phyloP scores from a whole-genome alignment of 345 rosid genomes.

The Camelina hispida region DNA sequence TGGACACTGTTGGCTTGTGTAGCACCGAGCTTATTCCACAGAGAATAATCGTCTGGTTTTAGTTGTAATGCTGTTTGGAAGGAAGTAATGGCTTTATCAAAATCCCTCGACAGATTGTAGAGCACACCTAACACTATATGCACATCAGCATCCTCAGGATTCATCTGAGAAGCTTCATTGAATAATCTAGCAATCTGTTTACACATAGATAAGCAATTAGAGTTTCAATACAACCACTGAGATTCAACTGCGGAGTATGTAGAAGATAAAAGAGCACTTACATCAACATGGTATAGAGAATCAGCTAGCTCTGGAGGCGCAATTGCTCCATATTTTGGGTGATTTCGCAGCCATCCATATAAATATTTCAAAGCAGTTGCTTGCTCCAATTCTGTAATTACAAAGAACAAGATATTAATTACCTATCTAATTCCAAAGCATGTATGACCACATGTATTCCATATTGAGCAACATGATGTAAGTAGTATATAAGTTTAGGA shows the following conservation, averaged over 20 bases:
- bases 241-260: conserved; percentile 12
- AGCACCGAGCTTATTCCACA: conserved; percentile 99
- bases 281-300: conserved; percentile 84
- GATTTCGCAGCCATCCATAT: conserved; percentile 91
- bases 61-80: conserved; percentile 85
- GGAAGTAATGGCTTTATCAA: conserved; percentile 83
- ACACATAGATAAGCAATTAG: conserved; percentile 12
- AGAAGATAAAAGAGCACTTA: conserved; percentile 51
- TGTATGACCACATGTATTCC: neutral
- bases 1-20: conserved; percentile 99
- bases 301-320: conserved; percentile 66
- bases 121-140: conserved; percentile 95
- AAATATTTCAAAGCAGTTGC: conserved; percentile 90
- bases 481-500: too few relatives aligned
- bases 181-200: conserved; percentile 74
- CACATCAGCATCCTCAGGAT: conserved; percentile 98
- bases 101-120: conserved; percentile 89
- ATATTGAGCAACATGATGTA: conserved; percentile 14
- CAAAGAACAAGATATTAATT: conserved; percentile 33
- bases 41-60: conserved; percentile 96
- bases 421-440: conserved; percentile 17
- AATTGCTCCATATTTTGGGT: conserved; percentile 80
- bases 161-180: conserved; percentile 82
- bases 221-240: conserved; percentile 23
- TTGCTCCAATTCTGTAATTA: conserved; percentile 87